These are phyloP conservation scores for Viola pubescens DNA, from an alignment of 441 rosid species.

Conservation along the genomic window DNA sequence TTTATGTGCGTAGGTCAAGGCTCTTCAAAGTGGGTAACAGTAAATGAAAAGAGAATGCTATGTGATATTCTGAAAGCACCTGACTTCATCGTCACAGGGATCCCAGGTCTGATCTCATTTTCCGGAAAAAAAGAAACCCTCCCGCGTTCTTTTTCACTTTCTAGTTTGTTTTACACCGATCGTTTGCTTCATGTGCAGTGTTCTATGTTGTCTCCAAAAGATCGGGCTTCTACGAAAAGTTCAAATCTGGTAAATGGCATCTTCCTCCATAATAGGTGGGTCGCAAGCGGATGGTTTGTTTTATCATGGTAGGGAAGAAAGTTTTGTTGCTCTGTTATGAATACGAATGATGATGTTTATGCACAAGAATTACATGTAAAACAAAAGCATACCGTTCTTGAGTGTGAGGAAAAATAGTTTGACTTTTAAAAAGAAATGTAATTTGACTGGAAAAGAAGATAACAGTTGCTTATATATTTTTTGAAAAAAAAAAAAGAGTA, in stretches of 20 bases:
- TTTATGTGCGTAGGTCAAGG: conserved; percentile 30
- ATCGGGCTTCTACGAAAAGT: conserved; percentile 53
- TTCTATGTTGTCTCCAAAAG: conserved; percentile 61
- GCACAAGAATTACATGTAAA: too few species aligned
- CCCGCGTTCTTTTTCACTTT: not conserved
- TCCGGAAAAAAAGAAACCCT: not conserved
- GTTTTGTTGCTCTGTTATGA: too few species aligned
- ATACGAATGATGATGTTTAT: too few species aligned
- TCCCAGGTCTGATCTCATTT: conserved; percentile 53
- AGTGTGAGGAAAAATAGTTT: too few species aligned
- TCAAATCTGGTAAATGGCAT: conserved; percentile 61
- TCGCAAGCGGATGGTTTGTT: not conserved
- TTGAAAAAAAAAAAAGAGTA: too few species aligned
- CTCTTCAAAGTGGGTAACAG: conserved; percentile 55
- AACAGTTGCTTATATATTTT: too few species aligned
- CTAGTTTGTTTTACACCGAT: conserved; percentile 1
- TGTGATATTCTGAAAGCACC: conserved; percentile 59
- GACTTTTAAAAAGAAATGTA: too few species aligned
- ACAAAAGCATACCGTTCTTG: too few species aligned
- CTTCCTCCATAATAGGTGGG: conserved; percentile 27
- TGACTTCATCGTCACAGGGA: conserved; percentile 51
- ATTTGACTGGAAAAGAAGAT: too few species aligned
- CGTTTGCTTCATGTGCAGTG: conserved; percentile 31
- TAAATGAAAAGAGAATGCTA: conserved; percentile 61
- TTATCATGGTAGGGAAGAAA: too few species aligned